Evolutionary conservation across 352 stramenopile species (phyloP), one percentile per base, ranked within the genome.

Genomic region (Phytophthora hybrid): DNA sequence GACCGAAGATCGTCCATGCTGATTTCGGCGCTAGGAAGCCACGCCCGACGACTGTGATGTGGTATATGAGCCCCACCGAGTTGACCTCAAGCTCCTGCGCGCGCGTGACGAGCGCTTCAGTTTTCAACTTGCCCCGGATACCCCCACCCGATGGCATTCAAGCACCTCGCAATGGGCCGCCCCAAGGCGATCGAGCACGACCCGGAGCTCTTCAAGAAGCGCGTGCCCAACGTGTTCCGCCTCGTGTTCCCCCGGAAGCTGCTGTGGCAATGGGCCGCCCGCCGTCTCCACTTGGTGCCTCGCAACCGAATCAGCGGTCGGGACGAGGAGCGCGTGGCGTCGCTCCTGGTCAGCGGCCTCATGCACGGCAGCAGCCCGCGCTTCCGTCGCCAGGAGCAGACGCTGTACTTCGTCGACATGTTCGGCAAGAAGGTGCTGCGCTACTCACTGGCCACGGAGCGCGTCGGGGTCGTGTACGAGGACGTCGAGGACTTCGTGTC

Each of bases 391-490:
- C 41, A 76, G 18, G 82, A 91, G 46, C 74, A 88, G n/a, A 83
- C 83, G 13, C 55, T 93, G 6, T 93, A 91, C 69, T 89, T 89
- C 46, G 66, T 79, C 32, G 85, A 93, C 59, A 91, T 88, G 80
- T 82, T 84, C 55, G 72, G 46, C 52, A 76, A 83, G 61, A 73
- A 84, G 55, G 75, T 93, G 51, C 63, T 86, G 64, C 80, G 80
- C 57, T 90, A 85, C 60, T 81, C 83, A 11, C 67, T 91, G 19
- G 62, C 58, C 1, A 83, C 69, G 21, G 70, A 86, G 52, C 55
- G 70, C 23, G 59, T 68, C 21, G 75, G 71, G 2, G 74, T 87
- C 13, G 77, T 91, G 18, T 85, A 82, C 62, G 73, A 89, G 31
- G 34, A 71, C 32, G 66, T 57, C 4, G 63, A 86, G 6, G 85